Evolutionary conservation across 1,284 basidiomycete species (phyloP), one percentile per base, ranked within the genome.

Genomic region (Earliella scabrosa): DNA sequence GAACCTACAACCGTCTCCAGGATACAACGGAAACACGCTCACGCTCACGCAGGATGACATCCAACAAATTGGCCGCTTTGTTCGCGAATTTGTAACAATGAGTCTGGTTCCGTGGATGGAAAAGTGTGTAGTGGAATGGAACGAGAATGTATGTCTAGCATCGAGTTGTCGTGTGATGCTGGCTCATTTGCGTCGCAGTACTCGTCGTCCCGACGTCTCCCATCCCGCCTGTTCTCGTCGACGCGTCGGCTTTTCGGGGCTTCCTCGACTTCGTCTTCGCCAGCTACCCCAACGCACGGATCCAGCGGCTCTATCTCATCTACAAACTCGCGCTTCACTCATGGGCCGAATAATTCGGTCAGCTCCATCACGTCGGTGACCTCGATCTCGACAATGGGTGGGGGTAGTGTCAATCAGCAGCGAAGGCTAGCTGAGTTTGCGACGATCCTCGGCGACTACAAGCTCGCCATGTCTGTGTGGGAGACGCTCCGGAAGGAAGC

Each of bases 51-150:
- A 92, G 56, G 80, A 81, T 44, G 96, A 98, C 71, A 90, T 95
- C 10, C 84, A 90, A 57, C 83, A 87, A 57, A 85, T 92, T 23
- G 88, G 88, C 0, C 83, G 86, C 40, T 95, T 98, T 63, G 83
- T 95, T 6, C 84, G 96, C 41, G 97, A 98, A 70, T 90, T 98
- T 63, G 83, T 95, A 2, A 88, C 90, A 4, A 94, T 95, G 84
- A 95, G 91, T 65, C 76, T 99, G 32, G 75, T 98, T 3, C 97
- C 97, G 0, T 98, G 92, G 89, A 95, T 99, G 93, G 97, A 99
- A 75, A 91, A 91, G 63, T 90, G 88, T 67, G 90, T 97, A 1
- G 70, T 95, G 44, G 93, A 97, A 56, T 97, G 95, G 92, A 97
- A 97, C 70, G 97, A 99, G 76, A 82, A 82, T 60, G 90, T 92